Conservation (phyloP, 257 asterid genomes). For the Nicotiana otophora region DNA sequence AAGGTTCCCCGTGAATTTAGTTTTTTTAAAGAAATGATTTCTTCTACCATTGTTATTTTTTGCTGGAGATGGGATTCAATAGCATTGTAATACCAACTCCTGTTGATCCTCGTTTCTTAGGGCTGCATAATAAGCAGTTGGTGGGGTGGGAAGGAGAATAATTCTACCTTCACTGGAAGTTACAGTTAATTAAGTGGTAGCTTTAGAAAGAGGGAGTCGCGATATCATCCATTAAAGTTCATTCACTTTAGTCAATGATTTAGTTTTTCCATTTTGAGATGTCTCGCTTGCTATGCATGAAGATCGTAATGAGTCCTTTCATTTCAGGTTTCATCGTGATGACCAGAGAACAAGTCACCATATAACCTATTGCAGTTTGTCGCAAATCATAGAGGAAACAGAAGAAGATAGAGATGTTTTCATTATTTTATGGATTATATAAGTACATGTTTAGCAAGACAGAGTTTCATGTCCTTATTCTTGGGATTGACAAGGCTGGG, state of each 20-base stretch:
- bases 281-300: background rate
- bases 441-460: slow-evolving; percentile 77
- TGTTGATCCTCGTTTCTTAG: background rate
- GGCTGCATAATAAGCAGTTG: background rate
- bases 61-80: background rate
- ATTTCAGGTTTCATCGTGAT: slow-evolving; percentile 4
- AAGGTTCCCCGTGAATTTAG: no score
- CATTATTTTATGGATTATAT: slow-evolving; percentile 81
- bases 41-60: background rate
- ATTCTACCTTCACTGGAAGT: background rate
- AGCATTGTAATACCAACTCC: background rate
- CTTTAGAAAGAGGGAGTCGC: background rate
- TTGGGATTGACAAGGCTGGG: slow-evolving; percentile 94
- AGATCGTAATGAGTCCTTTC: background rate
- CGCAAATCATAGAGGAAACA: slow-evolving; percentile 15
- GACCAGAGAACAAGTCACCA: background rate
- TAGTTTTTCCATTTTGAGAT: background rate
- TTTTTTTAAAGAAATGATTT: no score
- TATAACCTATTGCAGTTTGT: slow-evolving; percentile 8
- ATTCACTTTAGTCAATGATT: background rate
- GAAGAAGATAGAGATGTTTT: slow-evolving; percentile 55
- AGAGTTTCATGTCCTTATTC: slow-evolving; percentile 89
- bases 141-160: background rate
- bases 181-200: background rate
- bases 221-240: background rate